A percentile compares a stretch with the other conserved stretches of the same genome.
These are phyloP conservation scores for Venturia oleaginea DNA, from an alignment of 2,329 filamentous ascomycete genomes.

Conservation along the genomic window DNA sequence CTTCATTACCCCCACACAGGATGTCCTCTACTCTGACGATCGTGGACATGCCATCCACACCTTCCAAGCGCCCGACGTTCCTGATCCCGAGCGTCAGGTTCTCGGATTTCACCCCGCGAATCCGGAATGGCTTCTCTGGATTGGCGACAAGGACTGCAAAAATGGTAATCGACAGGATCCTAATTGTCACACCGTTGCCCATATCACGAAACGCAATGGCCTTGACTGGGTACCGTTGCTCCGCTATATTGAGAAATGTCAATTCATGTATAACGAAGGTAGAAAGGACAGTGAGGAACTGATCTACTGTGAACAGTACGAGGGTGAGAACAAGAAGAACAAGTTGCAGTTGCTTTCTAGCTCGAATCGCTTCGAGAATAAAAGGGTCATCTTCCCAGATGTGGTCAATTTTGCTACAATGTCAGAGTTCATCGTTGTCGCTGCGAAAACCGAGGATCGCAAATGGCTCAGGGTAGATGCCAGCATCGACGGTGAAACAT, in stretches of 20 bases:
- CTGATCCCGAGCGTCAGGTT: constrained; percentile 46
- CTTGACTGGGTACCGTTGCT: constrained; percentile 64
- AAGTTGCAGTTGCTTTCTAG: constrained; percentile 65
- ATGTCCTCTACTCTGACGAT: constrained; percentile 73
- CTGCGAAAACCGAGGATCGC: constrained; percentile 56
- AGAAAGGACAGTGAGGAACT: constrained; percentile 53
- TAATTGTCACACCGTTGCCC: constrained; percentile 65
- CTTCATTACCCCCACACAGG: constrained; percentile 63
- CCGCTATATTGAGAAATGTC: constrained; percentile 69
- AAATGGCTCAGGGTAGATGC: constrained; percentile 66
- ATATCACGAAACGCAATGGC: constrained; percentile 70
- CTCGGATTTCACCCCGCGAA: constrained; percentile 76
- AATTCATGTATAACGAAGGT: constrained; percentile 66
- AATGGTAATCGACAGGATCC: constrained; percentile 23
- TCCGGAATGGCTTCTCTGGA: constrained; percentile 82
- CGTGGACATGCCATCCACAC: constrained; percentile 63
- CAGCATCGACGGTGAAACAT: constrained; percentile 75
- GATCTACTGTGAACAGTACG: constrained; percentile 54
- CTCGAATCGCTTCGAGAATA: constrained; percentile 66
- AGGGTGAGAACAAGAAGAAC: constrained; percentile 53
- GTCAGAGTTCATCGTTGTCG: constrained; percentile 92
- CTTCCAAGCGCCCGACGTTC: constrained; percentile 60
- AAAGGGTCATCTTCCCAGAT: constrained; percentile 54
- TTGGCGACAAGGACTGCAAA: constrained; percentile 58
- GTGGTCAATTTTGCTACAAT: constrained; percentile 86